Conservation (phyloP, 176 grass and related monocot species). For the Oryza nivara region DNA sequence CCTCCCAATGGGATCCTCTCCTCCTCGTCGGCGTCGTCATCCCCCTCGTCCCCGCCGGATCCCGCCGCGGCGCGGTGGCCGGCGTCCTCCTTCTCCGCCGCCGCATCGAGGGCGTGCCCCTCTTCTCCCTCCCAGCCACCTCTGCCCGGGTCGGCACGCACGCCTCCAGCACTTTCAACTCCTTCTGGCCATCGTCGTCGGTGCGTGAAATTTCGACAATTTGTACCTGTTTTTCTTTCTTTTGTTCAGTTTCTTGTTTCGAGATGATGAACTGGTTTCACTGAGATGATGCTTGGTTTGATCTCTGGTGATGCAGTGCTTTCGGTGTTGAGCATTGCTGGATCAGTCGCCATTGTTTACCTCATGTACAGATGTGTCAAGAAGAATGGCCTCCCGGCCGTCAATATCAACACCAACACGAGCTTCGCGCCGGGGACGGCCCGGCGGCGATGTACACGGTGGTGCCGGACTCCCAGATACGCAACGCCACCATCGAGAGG, state of each 20-base stretch:
- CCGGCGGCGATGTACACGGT: neutral
- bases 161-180: neutral
- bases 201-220: no score
- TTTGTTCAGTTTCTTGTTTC: no score
- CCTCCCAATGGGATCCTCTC: no score
- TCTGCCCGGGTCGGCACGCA: neutral
- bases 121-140: no score
- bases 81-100: no score
- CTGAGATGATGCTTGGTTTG: no score
- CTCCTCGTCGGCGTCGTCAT: no score
- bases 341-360: neutral
- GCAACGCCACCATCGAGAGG: neutral
- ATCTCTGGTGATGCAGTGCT: neutral
- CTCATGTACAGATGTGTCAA: neutral
- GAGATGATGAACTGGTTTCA: no score
- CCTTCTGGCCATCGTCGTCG: neutral
- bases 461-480: constrained; percentile 13
- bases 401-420: neutral
- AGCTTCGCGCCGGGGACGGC: neutral
- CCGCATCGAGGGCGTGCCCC: no score
- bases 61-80: no score
- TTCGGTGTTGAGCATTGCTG: neutral
- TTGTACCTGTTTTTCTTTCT: no score
- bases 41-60: no score
- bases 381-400: constrained; percentile 16